Conservation (phyloP, 176 grass and related monocot species). For the Aegilops tauschii region DNA sequence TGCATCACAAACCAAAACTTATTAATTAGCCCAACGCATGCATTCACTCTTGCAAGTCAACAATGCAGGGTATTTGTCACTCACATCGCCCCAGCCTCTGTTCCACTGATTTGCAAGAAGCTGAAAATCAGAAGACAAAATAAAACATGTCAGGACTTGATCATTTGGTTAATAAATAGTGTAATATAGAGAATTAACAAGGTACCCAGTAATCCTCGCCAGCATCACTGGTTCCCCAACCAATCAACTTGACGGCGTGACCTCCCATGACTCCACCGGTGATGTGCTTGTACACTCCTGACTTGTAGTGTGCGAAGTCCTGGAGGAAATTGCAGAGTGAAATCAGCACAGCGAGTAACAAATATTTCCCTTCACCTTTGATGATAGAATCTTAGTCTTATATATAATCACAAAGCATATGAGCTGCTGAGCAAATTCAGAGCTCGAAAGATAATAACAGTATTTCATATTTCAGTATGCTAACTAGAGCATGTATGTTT, state of each 20-base stretch:
- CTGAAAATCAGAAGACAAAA: conserved; percentile 45
- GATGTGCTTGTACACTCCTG: conserved; percentile 91
- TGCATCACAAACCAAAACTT: conserved; percentile 7
- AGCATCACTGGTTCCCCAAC: conserved; percentile 85
- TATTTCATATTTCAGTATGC: not conserved
- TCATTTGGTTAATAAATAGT: not conserved
- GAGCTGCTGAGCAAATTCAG: not conserved
- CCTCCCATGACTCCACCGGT: conserved; percentile 75
- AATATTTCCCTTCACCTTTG: not conserved
- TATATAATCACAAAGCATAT: conserved; percentile 5
- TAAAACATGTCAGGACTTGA: not conserved
- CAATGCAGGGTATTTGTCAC: conserved; percentile 9
- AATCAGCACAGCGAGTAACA: conserved; percentile 7
- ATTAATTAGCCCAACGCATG: not conserved
- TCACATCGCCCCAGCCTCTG: conserved; percentile 92
- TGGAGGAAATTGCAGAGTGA: conserved; percentile 25
- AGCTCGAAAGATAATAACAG: not conserved
- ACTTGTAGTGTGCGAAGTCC: conserved; percentile 98
- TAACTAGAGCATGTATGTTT: not conserved
- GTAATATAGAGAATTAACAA: conserved; percentile 17
- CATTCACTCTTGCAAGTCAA: not conserved
- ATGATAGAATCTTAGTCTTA: not conserved
- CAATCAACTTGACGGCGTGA: conserved; percentile 91
- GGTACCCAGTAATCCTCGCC: conserved; percentile 93
- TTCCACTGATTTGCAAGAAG: conserved; percentile 98